Evolutionary conservation across 73 alveolate genomes (phyloP).

Genomic region (Paraurostyla sp.): DNA sequence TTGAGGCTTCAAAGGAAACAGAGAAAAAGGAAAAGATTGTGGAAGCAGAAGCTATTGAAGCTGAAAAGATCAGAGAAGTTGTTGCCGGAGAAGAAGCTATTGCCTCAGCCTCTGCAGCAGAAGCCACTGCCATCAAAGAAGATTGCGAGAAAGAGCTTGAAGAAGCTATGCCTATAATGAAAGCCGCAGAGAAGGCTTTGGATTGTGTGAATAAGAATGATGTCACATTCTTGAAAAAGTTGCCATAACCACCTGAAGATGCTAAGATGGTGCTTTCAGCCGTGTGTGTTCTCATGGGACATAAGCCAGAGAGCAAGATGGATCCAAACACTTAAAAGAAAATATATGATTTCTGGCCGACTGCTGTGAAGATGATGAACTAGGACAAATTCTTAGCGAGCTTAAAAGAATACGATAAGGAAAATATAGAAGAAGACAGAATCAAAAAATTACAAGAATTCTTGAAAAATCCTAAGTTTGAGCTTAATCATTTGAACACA

Average conservation of each 20-base stretch:
- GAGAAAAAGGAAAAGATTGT: constrained; percentile 97
- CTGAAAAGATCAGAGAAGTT: constrained; percentile 94
- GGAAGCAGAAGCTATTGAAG: constrained; percentile 96
- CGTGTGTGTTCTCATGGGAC: constrained; percentile 89
- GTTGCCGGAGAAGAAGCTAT: constrained; percentile 95
- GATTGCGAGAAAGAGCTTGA: constrained; percentile 96
- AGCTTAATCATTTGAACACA: constrained; percentile 69
- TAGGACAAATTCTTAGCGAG: constrained; percentile 82
- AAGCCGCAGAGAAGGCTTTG: constrained; percentile 83
- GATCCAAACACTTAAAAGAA: constrained; percentile 85
- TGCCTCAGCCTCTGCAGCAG: constrained; percentile 92
- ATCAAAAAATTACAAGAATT: constrained; percentile 78
- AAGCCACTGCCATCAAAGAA: constrained; percentile 92
- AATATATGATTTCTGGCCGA: constrained; percentile 89
- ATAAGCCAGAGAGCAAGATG: constrained; percentile 86
- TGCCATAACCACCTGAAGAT: constrained; percentile 83
- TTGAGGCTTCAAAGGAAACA: constrained; percentile 95
- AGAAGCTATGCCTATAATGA: constrained; percentile 91
- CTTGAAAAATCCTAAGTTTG: constrained; percentile 81
- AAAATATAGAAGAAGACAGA: constrained; percentile 83
- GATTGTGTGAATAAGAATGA: constrained; percentile 80
- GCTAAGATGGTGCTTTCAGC: constrained; percentile 93
- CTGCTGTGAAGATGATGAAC: constrained; percentile 87
- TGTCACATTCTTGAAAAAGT: constrained; percentile 76
- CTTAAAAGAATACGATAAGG: constrained; percentile 86